Evolutionary conservation across 306 rosid genomes (phyloP).

Genomic region (Pterocarpus macrocarpus): DNA sequence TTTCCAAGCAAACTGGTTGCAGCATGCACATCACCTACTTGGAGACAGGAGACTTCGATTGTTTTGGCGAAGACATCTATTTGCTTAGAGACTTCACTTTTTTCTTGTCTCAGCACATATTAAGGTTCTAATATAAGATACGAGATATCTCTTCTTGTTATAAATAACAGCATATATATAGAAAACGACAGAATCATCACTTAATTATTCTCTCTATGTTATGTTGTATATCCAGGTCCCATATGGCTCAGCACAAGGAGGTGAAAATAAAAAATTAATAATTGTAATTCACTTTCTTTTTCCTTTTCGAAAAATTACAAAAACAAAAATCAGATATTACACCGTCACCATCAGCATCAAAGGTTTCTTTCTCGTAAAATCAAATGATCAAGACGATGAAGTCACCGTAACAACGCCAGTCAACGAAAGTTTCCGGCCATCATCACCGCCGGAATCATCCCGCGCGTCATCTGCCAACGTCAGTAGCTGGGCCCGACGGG

Average conservation of each 20-base stretch:
- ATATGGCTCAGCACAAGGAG: slow-evolving; percentile 4
- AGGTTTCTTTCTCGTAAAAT: not conserved
- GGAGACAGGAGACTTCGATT: not conserved
- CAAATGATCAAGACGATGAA: not conserved
- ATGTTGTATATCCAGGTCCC: not conserved
- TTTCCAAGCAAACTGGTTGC: too few species aligned
- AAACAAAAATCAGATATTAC: slow-evolving; percentile 25
- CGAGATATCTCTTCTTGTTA: not conserved
- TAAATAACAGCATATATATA: not conserved
- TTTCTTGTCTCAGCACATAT: not conserved
- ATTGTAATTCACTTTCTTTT: not conserved
- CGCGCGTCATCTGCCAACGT: slow-evolving; percentile 30
- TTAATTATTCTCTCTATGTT: not conserved
- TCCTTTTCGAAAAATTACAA: slow-evolving; percentile 29
- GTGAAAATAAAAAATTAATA: not conserved
- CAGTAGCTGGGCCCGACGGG: slow-evolving; percentile 63
- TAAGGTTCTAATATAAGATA: not conserved
- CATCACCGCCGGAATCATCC: slow-evolving; percentile 10
- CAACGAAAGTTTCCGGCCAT: slow-evolving; percentile 48
- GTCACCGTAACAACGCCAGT: slow-evolving; percentile 43
- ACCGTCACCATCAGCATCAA: not conserved
- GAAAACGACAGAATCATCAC: not conserved
- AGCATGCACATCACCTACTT: too few species aligned
- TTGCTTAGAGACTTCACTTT: not conserved
- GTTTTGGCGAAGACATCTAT: not conserved